Conservation (phyloP, 768 basidiomycete genomes). For the Lentinula guzmanii region DNA sequence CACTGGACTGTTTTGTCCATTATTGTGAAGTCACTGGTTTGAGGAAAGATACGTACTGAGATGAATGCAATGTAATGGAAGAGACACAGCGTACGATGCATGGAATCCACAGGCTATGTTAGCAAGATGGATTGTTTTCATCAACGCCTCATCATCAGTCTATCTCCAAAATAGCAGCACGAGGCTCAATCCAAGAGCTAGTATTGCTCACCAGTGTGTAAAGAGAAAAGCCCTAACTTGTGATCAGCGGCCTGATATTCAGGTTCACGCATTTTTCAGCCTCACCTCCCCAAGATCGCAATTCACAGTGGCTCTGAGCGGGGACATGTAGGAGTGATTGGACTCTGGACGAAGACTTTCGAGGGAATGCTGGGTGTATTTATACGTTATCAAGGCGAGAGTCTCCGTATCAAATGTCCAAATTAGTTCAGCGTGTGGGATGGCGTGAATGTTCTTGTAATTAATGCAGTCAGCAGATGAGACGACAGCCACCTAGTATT, state of each 20-base stretch:
- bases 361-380: not conserved
- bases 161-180: slow-evolving; percentile 10
- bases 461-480: too few species aligned
- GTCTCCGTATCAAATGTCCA: too few species aligned
- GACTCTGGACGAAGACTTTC: too few species aligned
- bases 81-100: slow-evolving; percentile 35
- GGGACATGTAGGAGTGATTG: not conserved
- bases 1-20: slow-evolving; percentile 58
- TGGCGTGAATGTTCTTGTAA: not conserved
- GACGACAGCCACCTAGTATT: too few species aligned
- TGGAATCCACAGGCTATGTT: slow-evolving; percentile 70
- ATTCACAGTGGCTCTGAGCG: slow-evolving; percentile 40
- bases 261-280: not conserved
- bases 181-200: not conserved
- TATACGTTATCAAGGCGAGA: not conserved
- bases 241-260: not conserved
- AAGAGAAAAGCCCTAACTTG: slow-evolving; percentile 43
- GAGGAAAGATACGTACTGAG: too few species aligned
- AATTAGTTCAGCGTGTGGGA: not conserved
- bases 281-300: slow-evolving; percentile 53
- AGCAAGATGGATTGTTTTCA: slow-evolving; percentile 52
- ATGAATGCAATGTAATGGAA: not conserved
- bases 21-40: slow-evolving; percentile 49
- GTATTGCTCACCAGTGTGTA: slow-evolving; percentile 33
- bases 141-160: slow-evolving; percentile 48